A percentile compares a stretch with the other conserved stretches of the same genome.
Evolutionary conservation across 495 filamentous ascomycete genomes (phyloP).

Genomic region (Pseudoneurospora amorphoporcata): DNA sequence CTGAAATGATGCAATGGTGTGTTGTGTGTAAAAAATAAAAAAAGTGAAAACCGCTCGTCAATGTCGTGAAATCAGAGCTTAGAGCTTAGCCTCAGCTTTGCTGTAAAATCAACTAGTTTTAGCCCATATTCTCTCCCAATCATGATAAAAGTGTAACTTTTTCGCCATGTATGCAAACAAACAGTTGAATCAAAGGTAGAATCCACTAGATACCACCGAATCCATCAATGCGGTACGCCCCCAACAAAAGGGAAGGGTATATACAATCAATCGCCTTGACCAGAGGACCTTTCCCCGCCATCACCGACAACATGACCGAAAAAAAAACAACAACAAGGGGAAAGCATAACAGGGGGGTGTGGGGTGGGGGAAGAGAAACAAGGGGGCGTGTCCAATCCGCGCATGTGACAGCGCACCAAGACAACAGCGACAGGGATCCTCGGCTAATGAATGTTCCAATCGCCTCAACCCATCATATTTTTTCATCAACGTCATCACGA

Average conservation of each 20-base stretch:
- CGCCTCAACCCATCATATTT: neutral
- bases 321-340: neutral
- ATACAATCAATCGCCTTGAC: neutral
- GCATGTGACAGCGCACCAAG: neutral
- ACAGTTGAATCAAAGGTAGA: neutral
- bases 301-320: neutral
- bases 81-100: neutral
- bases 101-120: neutral
- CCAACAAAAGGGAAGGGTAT: neutral
- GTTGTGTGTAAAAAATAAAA: neutral
- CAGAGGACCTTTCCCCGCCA: neutral
- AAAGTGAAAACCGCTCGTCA: neutral
- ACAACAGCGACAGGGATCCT: neutral
- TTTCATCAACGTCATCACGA: neutral
- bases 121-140: neutral
- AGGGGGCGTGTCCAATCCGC: neutral
- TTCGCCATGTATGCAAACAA: neutral
- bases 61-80: neutral
- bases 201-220: neutral
- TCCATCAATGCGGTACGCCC: neutral
- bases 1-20: neutral
- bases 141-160: neutral
- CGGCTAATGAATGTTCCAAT: neutral
- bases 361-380: neutral
- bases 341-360: neutral